Percentiles rank a stretch among this genome's conserved stretches.
phyloP scores from a whole-genome alignment of 140 eudicot species.

The Eryngium alpinum region DNA sequence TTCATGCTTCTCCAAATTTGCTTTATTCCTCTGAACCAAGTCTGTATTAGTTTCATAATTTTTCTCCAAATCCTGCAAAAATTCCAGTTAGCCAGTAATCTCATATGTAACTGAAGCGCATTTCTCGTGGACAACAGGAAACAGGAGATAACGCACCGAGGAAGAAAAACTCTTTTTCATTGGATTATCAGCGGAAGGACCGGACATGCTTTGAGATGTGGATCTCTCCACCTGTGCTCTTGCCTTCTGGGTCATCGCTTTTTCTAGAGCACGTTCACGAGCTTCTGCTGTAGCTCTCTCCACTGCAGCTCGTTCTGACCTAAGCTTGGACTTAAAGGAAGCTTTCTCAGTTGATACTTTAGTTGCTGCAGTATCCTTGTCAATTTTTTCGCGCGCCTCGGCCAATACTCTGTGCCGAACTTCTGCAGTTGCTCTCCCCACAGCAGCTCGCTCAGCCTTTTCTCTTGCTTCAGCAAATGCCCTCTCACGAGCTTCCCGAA shows the following conservation, averaged over 20 bases:
- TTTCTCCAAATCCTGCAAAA: conserved; percentile 47
- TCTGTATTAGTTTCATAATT: conserved; percentile 39
- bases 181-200: conserved; percentile 30
- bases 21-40: conserved; percentile 75
- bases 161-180: conserved; percentile 46
- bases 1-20: conserved; percentile 73
- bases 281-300: conserved; percentile 93
- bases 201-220: conserved; percentile 20
- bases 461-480: conserved; percentile 77
- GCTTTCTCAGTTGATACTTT: conserved; percentile 47
- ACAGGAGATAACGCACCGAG: conserved; percentile 34
- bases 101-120: conserved; percentile 3
- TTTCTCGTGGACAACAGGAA: not conserved
- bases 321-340: conserved; percentile 54
- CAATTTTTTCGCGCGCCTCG: conserved; percentile 57
- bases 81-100: not conserved
- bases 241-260: conserved; percentile 61
- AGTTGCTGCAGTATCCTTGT: conserved; percentile 42
- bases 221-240: conserved; percentile 26
- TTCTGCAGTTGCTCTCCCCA: conserved; percentile 76
- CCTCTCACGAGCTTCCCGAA: conserved; percentile 98
- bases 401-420: conserved; percentile 64
- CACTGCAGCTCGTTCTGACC: conserved; percentile 88
- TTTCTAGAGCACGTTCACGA: conserved; percentile 86
- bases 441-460: conserved; percentile 87